Percentiles rank a stretch among this genome's conserved stretches.
Conservation (phyloP, 306 rosid species). For the Prunus mira region DNA sequence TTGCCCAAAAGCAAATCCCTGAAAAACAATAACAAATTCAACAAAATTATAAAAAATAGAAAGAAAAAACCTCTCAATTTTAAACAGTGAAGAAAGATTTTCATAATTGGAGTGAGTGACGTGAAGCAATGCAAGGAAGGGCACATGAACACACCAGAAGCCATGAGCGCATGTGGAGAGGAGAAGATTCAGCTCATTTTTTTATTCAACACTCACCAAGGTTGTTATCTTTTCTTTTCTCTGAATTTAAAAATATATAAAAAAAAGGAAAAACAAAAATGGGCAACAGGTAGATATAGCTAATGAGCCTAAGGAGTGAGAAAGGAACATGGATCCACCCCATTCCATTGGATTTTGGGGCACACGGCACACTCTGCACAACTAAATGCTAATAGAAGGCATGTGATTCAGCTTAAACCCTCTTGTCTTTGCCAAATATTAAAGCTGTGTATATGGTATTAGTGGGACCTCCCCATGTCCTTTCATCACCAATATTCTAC, state of each 20-base stretch:
- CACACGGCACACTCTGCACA: conserved; percentile 16
- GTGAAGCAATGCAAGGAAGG: conserved; percentile 39
- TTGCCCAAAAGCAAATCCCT: conserved; percentile 29
- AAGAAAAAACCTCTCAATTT: background rate
- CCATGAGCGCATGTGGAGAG: conserved; percentile 49
- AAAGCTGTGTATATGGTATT: conserved; percentile 18
- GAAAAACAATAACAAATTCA: conserved; percentile 9
- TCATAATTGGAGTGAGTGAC: conserved; percentile 21
- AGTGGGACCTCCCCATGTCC: conserved; percentile 25
- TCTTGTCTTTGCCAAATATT: conserved; percentile 50
- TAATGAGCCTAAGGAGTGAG: background rate
- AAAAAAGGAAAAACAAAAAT: background rate
- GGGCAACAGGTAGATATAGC: conserved; percentile 10
- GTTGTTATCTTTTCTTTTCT: conserved; percentile 1
- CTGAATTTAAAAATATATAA: background rate
- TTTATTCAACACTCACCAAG: background rate
- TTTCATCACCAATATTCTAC: background rate
- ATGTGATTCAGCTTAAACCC: conserved; percentile 54
- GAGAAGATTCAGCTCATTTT: conserved; percentile 45
- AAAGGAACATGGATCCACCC: conserved; percentile 61
- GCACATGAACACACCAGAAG: conserved; percentile 62
- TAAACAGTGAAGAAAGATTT: background rate
- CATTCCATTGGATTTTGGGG: conserved; percentile 37
- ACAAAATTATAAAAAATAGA: conserved; percentile 4
- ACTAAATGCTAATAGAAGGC: conserved; percentile 54